Evolutionary conservation across 1,284 basidiomycete genomes (phyloP), one percentile per base, ranked within the genome.

Genomic region (Puccinia hordei): DNA sequence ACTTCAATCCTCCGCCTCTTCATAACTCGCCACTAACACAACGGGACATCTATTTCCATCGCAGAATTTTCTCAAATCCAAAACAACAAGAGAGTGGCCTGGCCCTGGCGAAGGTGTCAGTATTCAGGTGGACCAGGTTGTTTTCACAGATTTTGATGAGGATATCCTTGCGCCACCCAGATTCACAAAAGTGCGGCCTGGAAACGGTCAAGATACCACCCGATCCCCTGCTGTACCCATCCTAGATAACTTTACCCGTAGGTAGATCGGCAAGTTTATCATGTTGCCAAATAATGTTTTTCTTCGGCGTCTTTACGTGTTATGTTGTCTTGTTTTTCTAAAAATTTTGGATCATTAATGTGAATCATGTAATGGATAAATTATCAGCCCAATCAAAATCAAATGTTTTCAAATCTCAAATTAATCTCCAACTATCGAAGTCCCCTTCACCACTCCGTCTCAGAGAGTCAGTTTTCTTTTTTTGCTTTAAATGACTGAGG

Each of bases 61-160:
- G 13, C 68, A 71, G 68, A 71, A 71, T 30, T 71, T 71, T 55
- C 46, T 51, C 46, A 71, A 71, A 71, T 55, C 72, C 35, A 61
- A 57, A 61, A 51, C 49, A 61, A 51, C 49, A 44, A 73, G 53
- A 6, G 57, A 73, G 30, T 57, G 72, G 72, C 57, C 41, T 41
- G 51, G 68, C 27, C 57, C 38, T 12, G 51, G 72, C 0, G 57
- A 73, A 17, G 72, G 53, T 44, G 57, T 73, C 53, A 61, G 72
- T 35, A 61, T 73, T n/a, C 51, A 57, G n/a, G 72, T 73, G 10
- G 72, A 73, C 57, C 72, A 73, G 53, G 72, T 73, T 5, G 72
- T 73, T 41, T 73, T 73, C 35, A 73, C 72, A 24, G 72, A 73
- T 59, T 57, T 73, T n/a, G 72, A 73, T 22, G 72, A 73, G 38